Evolutionary conservation across 2,329 filamentous ascomycete species (phyloP).

Genomic region (Pochonia chlamydosporia): DNA sequence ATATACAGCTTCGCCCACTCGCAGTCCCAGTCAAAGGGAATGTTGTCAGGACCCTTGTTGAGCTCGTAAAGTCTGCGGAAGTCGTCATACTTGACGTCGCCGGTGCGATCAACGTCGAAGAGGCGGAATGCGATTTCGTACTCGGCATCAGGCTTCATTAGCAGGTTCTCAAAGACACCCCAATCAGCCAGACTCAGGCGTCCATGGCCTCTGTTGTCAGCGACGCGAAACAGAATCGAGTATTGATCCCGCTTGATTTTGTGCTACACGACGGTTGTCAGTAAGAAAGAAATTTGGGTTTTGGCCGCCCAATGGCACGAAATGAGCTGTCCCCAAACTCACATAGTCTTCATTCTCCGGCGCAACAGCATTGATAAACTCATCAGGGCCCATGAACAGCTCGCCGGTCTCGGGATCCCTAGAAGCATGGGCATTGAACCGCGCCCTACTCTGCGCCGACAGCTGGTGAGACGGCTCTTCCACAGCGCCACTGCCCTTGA

Average conservation of each 20-base stretch:
- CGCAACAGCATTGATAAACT: constrained; percentile 88
- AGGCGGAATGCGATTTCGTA: constrained; percentile 98
- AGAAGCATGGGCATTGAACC: constrained; percentile 70
- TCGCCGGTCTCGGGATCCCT: constrained; percentile 73
- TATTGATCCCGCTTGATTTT: constrained; percentile 98
- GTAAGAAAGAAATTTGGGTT: no score
- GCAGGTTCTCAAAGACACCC: constrained; percentile 88
- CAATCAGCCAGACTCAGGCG: constrained; percentile 79
- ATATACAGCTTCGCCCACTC: constrained; percentile 96
- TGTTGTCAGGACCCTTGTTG: constrained; percentile 77
- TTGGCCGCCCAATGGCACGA: constrained; percentile 8
- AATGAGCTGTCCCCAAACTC: constrained; percentile 35
- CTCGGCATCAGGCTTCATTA: constrained; percentile 91
- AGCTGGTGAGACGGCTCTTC: constrained; percentile 50
- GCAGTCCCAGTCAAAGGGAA: constrained; percentile 95
- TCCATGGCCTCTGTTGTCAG: constrained; percentile 71
- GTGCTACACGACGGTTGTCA: constrained; percentile 52
- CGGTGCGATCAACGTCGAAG: constrained; percentile 81
- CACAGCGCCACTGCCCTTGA: constrained; percentile 51
- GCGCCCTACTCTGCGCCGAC: constrained; percentile 67
- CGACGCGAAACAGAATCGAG: constrained; percentile 84
- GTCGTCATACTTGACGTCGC: constrained; percentile 82
- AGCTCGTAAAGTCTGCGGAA: constrained; percentile 80
- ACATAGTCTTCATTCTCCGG: constrained; percentile 87
- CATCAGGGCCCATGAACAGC: constrained; percentile 71